phyloP scores from a whole-genome alignment of 805 yeast genomes.

The Nakazawaea pomicola region DNA sequence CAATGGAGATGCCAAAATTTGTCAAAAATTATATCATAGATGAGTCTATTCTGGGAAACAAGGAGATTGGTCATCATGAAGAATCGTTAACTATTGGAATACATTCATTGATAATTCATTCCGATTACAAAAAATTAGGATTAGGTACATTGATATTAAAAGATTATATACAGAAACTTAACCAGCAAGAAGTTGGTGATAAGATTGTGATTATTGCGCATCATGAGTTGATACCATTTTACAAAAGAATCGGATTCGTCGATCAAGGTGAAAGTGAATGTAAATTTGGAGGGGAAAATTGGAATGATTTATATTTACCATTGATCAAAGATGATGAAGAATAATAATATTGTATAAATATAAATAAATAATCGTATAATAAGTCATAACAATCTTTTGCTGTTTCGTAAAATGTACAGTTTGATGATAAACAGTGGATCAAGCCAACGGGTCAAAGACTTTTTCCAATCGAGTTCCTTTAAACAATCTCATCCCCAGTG shows the following conservation, averaged over 20 bases:
- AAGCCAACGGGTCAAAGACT: conserved; percentile 44
- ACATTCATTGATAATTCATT: conserved; percentile 76
- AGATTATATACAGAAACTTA: conserved; percentile 86
- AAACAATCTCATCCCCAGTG: conserved; percentile 67
- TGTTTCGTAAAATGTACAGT: not conserved
- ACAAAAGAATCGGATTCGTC: conserved; percentile 75
- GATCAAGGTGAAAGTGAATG: conserved; percentile 63
- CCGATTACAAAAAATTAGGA: conserved; percentile 74
- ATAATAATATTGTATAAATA: conserved; percentile 17
- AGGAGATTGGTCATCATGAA: conserved; percentile 63
- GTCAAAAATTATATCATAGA: conserved; percentile 18
- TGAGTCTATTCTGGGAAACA: conserved; percentile 16
- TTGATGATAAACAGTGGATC: not conserved
- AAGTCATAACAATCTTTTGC: not conserved
- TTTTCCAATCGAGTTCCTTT: conserved; percentile 39
- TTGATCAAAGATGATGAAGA: conserved; percentile 41
- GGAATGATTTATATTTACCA: conserved; percentile 51
- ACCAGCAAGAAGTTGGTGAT: conserved; percentile 82
- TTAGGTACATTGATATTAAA: conserved; percentile 78
- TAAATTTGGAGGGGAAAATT: conserved; percentile 49
- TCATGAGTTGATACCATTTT: conserved; percentile 64
- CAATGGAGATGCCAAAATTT: conserved; percentile 56
- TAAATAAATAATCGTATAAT: not conserved
- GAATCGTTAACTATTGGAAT: conserved; percentile 69
- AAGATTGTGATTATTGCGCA: conserved; percentile 72